Evolutionary conservation across 768 basidiomycete species (phyloP).

Genomic region (Rubroboletus pulcherrimus): DNA sequence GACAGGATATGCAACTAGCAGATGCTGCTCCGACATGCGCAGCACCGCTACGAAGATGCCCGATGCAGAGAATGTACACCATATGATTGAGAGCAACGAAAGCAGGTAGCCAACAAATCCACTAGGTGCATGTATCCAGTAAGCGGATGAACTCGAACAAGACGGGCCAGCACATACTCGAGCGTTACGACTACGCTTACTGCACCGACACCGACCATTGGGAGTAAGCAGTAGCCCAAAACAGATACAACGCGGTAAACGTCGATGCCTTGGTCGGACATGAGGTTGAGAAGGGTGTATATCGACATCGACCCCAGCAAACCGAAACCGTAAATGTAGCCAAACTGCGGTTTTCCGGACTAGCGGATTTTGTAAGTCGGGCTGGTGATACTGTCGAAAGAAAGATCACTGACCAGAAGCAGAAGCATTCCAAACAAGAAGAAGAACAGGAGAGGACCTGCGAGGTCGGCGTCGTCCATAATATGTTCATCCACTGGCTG

Average conservation of each 20-base stretch:
- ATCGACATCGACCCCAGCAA: conserved; percentile 90
- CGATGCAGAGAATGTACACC: conserved; percentile 97
- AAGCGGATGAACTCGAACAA: background rate
- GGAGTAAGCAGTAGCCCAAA: conserved; percentile 92
- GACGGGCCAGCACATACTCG: conserved; percentile 57
- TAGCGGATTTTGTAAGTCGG: conserved; percentile 30
- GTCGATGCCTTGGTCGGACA: conserved; percentile 94
- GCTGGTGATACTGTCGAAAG: background rate
- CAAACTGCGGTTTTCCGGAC: conserved; percentile 99
- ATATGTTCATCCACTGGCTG: conserved; percentile 81
- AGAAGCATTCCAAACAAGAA: conserved; percentile 93
- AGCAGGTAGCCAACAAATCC: conserved; percentile 83
- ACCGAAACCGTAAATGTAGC: conserved; percentile 97
- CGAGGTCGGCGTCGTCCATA: conserved; percentile 99
- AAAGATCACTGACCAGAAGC: conserved; percentile 66
- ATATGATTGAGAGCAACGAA: conserved; percentile 77
- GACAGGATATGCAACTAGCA: conserved; percentile 95
- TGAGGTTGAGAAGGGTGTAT: conserved; percentile 92
- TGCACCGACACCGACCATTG: conserved; percentile 92
- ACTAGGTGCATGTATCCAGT: conserved; percentile 36
- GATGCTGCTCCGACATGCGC: conserved; percentile 90
- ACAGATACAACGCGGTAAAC: conserved; percentile 94
- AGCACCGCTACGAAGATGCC: conserved; percentile 94
- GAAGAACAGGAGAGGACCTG: conserved; percentile 92
- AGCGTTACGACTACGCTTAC: conserved; percentile 83